A percentile compares a stretch with the other conserved stretches of the same genome.
phyloP scores from a whole-genome alignment of 257 asterid species.

The Rhazya stricta region DNA sequence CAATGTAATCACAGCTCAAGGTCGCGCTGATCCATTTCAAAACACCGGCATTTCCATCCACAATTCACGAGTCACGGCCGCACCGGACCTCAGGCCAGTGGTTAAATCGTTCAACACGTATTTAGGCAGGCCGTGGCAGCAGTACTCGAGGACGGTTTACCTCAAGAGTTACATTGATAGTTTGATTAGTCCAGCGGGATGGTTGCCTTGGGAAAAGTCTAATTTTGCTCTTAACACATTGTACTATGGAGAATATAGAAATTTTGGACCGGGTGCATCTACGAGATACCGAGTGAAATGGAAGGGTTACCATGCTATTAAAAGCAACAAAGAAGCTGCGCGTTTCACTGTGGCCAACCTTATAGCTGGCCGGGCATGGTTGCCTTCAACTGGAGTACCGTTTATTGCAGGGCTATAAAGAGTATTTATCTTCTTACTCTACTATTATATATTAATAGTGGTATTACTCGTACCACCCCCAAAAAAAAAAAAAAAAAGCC shows the following conservation, averaged over 20 bases:
- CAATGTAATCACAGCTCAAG: constrained; percentile 77
- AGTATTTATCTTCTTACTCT: neutral
- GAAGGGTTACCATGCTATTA: constrained; percentile 58
- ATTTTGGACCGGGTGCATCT: constrained; percentile 58
- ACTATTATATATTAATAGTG: neutral
- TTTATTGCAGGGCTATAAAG: constrained; percentile 56
- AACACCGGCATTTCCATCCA: constrained; percentile 86
- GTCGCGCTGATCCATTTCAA: constrained; percentile 86
- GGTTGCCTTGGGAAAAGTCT: constrained; percentile 63
- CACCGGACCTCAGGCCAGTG: constrained; percentile 54
- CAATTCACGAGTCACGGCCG: constrained; percentile 47
- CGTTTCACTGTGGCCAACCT: constrained; percentile 58
- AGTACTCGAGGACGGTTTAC: constrained; percentile 61
- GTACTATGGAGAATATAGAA: constrained; percentile 73
- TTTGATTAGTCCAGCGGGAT: constrained; percentile 56
- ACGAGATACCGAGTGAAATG: constrained; percentile 52
- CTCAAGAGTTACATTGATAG: constrained; percentile 49
- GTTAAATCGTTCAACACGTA: constrained; percentile 35
- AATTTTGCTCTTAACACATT: constrained; percentile 57
- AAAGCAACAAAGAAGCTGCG: constrained; percentile 33
- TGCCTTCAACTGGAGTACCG: constrained; percentile 81
- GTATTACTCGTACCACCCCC: constrained; percentile 1
- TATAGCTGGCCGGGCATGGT: constrained; percentile 65
- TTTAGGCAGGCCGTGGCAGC: constrained; percentile 82
- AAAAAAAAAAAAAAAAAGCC: neutral